Evolutionary conservation across 352 stramenopile genomes (phyloP), one percentile per base, ranked within the genome.

Genomic region (Phytophthora boehmeriae): DNA sequence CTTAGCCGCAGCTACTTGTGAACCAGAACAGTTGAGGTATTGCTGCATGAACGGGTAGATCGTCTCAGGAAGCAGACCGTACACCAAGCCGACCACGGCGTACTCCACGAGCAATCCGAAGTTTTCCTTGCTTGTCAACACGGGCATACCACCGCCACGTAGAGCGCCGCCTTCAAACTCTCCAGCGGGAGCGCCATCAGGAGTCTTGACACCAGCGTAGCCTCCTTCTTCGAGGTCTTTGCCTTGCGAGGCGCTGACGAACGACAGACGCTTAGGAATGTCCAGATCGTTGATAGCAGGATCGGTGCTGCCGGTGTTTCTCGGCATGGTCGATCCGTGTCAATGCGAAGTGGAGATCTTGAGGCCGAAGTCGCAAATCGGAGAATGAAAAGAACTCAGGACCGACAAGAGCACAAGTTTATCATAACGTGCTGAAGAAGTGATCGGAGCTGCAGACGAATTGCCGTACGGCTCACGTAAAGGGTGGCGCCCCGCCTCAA

Each of bases 31-130:
- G 54, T 83, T 71, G 30, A 83, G 59, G 55, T 82, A 86, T 20
- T 70, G 8, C 28, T 71, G 60, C 45, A 84, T 51, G 65, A 86
- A 71, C 8, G 77, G 71, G 60, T 86, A 86, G 47, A 79, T 74
- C 0, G 73, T 76, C 25, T 58, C 61, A 5, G 75, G 76, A 8
- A 86, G 52, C 17, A 66, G 53, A 30, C 72, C 76, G 32, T 79
- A 75, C 22, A 81, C 56, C 8, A 83, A 50, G 30, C 75, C 71
- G 34, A 81, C 70, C 2, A 56, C 51, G 10, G 72, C 72, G 48
- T 85, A 85, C 51, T 85, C 66, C 17, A 55, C 60, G 1, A 82
- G 36, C 8, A 85, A 61, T 32, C 68, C 73, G 23, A 82, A 53
- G 45, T 77, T 63, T 20, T 81, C 73, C 16, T 54, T 68, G 55